phyloP scores from a whole-genome alignment of 2,329 filamentous ascomycete genomes.

The Alternaria conjuncta region DNA sequence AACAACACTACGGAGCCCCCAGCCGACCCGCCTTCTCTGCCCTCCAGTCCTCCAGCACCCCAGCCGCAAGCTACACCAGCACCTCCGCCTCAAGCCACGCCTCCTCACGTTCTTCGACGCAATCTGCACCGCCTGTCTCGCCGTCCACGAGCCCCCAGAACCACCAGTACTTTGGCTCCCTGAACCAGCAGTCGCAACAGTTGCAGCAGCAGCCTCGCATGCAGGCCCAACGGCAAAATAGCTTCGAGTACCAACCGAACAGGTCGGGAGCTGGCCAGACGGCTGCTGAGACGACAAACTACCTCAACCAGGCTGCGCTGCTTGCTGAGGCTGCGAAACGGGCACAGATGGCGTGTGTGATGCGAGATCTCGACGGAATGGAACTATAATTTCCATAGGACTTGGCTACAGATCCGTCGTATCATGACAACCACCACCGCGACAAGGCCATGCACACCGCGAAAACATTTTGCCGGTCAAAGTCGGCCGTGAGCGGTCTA shows the following conservation, averaged over 20 bases:
- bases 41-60: conserved; percentile 40
- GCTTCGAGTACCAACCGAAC: conserved; percentile 46
- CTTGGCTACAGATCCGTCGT: not conserved
- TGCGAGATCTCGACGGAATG: conserved; percentile 82
- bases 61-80: conserved; percentile 50
- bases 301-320: conserved; percentile 81
- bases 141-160: conserved; percentile 43
- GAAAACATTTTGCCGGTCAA: conserved; percentile 16
- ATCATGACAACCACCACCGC: not conserved
- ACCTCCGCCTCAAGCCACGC: conserved; percentile 51
- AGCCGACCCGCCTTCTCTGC: conserved; percentile 45
- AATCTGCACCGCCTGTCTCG: conserved; percentile 43
- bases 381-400: conserved; percentile 54
- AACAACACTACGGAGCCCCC: conserved; percentile 26
- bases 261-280: conserved; percentile 43
- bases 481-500: conserved; percentile 22
- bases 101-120: conserved; percentile 38
- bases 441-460: not conserved
- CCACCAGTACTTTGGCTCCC: conserved; percentile 41
- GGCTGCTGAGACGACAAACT: conserved; percentile 61
- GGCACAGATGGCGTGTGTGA: conserved; percentile 87
- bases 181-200: conserved; percentile 38
- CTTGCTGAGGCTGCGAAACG: conserved; percentile 92
- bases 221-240: conserved; percentile 35
- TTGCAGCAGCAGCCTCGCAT: conserved; percentile 37